These are phyloP conservation scores for Ustilago vetiveriae DNA, from an alignment of 1,284 basidiomycete species.

Conservation along the genomic window DNA sequence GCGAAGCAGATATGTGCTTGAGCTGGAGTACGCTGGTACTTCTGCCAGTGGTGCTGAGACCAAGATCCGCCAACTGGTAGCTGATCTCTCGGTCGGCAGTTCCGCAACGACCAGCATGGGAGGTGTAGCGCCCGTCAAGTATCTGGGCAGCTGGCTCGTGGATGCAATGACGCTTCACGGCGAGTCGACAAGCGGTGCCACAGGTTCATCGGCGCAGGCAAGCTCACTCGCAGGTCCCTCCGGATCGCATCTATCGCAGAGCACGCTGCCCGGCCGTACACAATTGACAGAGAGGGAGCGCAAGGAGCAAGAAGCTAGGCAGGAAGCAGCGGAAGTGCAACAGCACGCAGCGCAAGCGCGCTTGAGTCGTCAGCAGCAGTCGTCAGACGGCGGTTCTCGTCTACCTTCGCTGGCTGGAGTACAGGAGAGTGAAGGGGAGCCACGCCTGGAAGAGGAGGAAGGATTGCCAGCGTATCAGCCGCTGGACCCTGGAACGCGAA, in stretches of 20 bases:
- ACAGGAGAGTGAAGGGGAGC: conserved; percentile 36
- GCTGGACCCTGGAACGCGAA: conserved; percentile 15
- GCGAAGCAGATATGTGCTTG: conserved; percentile 41
- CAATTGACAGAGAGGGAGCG: conserved; percentile 25
- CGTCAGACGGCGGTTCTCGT: conserved; percentile 1
- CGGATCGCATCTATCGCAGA: neutral
- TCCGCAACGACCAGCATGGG: conserved; percentile 5
- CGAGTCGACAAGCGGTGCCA: neutral
- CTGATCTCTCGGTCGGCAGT: conserved; percentile 16
- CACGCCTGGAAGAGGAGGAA: conserved; percentile 27
- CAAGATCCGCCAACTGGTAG: conserved; percentile 27
- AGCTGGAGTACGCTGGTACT: conserved; percentile 32
- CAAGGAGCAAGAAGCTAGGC: conserved; percentile 35
- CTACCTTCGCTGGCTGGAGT: conserved; percentile 18
- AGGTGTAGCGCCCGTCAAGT: conserved; percentile 6
- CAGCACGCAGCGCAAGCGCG: conserved; percentile 32
- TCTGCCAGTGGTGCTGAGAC: conserved; percentile 10
- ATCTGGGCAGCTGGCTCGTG: conserved; percentile 44
- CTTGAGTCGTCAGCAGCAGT: conserved; percentile 31
- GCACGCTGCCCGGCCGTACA: neutral
- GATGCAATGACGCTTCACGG: conserved; percentile 22
- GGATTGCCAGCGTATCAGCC: conserved; percentile 38
- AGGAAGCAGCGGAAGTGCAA: conserved; percentile 39
- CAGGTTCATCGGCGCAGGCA: neutral
- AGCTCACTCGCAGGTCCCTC: conserved; percentile 1